Base-by-base conservation (phyloP, 2,329 filamentous ascomycete species). In the Stagonosporopsis vannaccii region DNA sequence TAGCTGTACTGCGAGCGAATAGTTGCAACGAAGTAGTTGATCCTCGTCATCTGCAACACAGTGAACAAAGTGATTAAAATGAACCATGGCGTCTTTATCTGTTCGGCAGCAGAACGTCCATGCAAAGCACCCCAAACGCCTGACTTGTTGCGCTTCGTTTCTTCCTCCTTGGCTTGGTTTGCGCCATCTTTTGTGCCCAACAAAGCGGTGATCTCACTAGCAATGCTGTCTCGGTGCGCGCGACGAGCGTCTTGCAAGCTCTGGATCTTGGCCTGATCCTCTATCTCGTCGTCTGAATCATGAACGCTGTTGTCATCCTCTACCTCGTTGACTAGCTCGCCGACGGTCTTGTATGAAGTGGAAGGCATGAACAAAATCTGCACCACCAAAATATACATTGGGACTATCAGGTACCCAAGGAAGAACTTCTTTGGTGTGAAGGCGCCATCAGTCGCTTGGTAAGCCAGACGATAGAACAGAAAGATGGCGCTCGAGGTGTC, bases 1-100 rank as follows among this genome's bases (percentile, higher is more conserved):
- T 87, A 88, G 40, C 87, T 84, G 77, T 96, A 96, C 74, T 97
- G 92, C 1, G 88, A 83, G 2, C 90, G 85, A 60, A 97, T 88
- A 2, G 92, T 96, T 1, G 92, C 92, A 43, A 97, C 91, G 68
- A 97, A 96, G 79, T 93, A 97, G 78, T 97, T 97, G 81, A 97
- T 96, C 9, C 80, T 84, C 60, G 96, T 88, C 79, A 83, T 86
- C 70, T 84, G 81, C 1, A 84, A 62, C 30, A 83, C 76, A 1
- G 91, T 96, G 75, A 96, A 95, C 12, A 92, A 75, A 11, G 90
- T 90, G 67, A 96, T 91, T 46, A 96, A 82, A 17, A 92, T 80
- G 74, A 95, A 97, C 92, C 92, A 97, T 0, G 89, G 89, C 2
- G 89, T 91, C 7, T 79, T 75, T 63, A 97, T 89, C 76, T 97